Percentiles rank a stretch among this genome's conserved stretches.
These are phyloP conservation scores for Aspergillus ochraceoroseus DNA, from an alignment of 2,329 filamentous ascomycete species.

Conservation along the genomic window DNA sequence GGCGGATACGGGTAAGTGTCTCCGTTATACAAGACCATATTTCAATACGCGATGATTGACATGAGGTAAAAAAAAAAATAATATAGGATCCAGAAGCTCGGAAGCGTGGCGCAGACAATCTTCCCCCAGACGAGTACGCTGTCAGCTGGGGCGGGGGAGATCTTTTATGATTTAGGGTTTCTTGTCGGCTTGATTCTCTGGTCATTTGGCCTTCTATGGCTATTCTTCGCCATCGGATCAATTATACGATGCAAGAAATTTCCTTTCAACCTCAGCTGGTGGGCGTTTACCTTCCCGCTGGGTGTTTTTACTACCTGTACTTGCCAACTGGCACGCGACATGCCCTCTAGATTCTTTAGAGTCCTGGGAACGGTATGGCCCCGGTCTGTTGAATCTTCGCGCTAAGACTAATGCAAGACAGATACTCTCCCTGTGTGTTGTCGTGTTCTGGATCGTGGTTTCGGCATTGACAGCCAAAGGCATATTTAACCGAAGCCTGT, in stretches of 20 bases:
- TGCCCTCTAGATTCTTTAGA: no score
- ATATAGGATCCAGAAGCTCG: constrained; percentile 46
- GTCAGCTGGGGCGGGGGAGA: no score
- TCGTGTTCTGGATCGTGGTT: constrained; percentile 9
- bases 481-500: constrained; percentile 5
- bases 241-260: constrained; percentile 39
- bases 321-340: no score
- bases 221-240: constrained; percentile 37
- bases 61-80: constrained; percentile 1
- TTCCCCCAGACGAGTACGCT: constrained; percentile 36
- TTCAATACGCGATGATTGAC: no score
- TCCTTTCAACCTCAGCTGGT: constrained; percentile 60
- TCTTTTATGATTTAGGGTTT: no score
- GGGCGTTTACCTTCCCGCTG: constrained; percentile 57
- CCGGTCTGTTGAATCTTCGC: no score
- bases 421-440: constrained; percentile 8
- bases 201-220: constrained; percentile 39
- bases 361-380: no score
- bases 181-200: constrained; percentile 33
- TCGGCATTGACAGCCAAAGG: constrained; percentile 2
- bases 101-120: constrained; percentile 44
- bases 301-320: constrained; percentile 49
- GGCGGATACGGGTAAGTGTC: constrained; percentile 53
- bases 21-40: neutral
- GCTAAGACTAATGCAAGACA: neutral